Conservation (phyloP, 768 basidiomycete species). For the Kockovaella imperatae region DNA sequence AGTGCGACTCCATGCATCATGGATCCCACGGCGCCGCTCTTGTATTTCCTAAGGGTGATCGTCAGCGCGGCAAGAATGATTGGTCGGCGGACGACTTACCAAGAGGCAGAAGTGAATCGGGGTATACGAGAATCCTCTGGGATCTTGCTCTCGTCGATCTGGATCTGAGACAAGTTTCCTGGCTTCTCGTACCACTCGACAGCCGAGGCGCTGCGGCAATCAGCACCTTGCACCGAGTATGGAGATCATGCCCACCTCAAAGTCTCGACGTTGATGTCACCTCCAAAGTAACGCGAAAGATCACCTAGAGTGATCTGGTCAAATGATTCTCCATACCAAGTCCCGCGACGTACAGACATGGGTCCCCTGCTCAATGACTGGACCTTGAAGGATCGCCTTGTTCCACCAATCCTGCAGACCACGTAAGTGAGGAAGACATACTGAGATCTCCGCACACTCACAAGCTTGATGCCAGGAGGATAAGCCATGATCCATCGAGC, state of each 20-base stretch:
- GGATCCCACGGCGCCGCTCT: constrained; percentile 83
- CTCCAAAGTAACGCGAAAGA: constrained; percentile 90
- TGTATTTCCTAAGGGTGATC: constrained; percentile 62
- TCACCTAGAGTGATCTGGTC: constrained; percentile 39
- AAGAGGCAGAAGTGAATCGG: constrained; percentile 84
- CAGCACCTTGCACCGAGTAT: background rate
- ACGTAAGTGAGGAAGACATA: constrained; percentile 7
- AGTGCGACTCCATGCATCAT: constrained; percentile 80
- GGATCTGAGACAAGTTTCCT: constrained; percentile 67
- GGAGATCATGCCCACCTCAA: constrained; percentile 45
- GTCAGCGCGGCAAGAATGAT: background rate
- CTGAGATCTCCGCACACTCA: constrained; percentile 5
- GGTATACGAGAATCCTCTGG: constrained; percentile 81
- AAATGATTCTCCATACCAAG: background rate
- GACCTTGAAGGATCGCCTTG: constrained; percentile 37
- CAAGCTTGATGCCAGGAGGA: constrained; percentile 29
- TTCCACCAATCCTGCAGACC: constrained; percentile 40
- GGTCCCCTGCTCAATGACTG: constrained; percentile 52
- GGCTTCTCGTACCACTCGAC: constrained; percentile 86
- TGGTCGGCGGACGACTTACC: constrained; percentile 48
- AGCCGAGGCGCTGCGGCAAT: constrained; percentile 55
- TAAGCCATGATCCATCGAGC: constrained; percentile 28
- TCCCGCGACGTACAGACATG: constrained; percentile 65
- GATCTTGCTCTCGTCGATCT: constrained; percentile 74
- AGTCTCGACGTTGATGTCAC: constrained; percentile 71